Percentiles rank a stretch among this genome's conserved stretches.
phyloP scores from a whole-genome alignment of 208 protist species.

The Crithidia fasciculata region DNA sequence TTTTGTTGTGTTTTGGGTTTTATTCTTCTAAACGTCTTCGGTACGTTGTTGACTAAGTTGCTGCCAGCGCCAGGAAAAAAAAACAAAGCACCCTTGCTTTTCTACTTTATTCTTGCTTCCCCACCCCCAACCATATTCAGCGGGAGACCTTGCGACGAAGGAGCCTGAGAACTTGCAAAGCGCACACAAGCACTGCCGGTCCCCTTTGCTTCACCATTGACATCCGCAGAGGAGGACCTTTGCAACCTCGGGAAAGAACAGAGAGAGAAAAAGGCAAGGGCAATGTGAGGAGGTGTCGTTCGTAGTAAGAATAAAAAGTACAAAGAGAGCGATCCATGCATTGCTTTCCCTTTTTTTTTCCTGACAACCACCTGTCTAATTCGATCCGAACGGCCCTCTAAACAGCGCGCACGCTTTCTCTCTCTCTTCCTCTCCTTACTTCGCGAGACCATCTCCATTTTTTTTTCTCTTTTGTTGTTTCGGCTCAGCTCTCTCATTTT shows the following conservation, averaged over 20 bases:
- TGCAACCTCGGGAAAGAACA: neutral
- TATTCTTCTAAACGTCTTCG: conserved; percentile 2
- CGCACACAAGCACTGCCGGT: neutral
- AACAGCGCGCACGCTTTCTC: neutral
- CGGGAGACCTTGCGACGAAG: neutral
- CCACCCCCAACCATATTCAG: neutral
- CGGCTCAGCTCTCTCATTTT: neutral
- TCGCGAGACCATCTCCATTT: neutral
- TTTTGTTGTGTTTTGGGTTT: neutral
- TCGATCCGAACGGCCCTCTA: neutral
- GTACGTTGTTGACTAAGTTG: neutral
- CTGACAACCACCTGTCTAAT: neutral
- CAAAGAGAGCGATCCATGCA: too few relatives aligned
- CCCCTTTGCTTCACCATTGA: neutral
- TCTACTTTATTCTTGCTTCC: neutral
- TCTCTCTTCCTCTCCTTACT: neutral
- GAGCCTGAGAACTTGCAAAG: neutral
- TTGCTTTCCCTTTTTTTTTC: neutral
- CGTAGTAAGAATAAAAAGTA: too few relatives aligned
- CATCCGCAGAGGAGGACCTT: neutral
- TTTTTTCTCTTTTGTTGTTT: conserved; percentile 15
- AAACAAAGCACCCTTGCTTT: neutral
- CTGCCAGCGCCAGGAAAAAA: neutral
- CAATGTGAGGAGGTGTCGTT: too few relatives aligned
- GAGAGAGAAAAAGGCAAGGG: too few relatives aligned